Evolutionary conservation across 1,284 basidiomycete genomes (phyloP), one percentile per base, ranked within the genome.

Genomic region (Entoloma clypeatum): DNA sequence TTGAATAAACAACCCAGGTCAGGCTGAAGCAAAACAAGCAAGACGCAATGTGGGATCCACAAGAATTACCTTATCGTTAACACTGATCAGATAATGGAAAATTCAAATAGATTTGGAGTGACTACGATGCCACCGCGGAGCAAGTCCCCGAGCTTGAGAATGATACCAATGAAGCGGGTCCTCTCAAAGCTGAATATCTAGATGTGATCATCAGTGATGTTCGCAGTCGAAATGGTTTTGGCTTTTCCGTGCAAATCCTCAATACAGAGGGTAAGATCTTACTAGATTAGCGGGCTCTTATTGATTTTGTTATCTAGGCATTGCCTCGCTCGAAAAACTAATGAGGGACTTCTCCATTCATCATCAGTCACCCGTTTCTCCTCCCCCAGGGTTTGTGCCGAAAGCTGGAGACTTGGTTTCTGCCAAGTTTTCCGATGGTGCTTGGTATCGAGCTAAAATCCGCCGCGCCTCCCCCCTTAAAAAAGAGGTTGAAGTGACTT

Each of bases 391-490:
- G 37, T 94, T 92, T 58, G 67, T 71, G 3, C 94, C 92, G 2
- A 81, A 77, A 57, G 77, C 75, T 13, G 93, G 93, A 19, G 93
- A 97, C 47, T 72, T 96, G 16, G 90, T 98, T 13, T 91, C 91
- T 16, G 93, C 86, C 7, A 88, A 87, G 59, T 91, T 89, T 63
- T 87, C 84, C 14, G 92, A 96, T 62, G 86, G 89, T 17, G 76
- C 84, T 45, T 97, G 93, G 93, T 97, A 96, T 64, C 86, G 93
- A 42, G 93, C 93, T 29, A 87, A 82, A 66, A 83, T 96, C 49
- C 84, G 85, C 46, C 78, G 86, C 25, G 71, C 80, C 17, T 93
- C 87, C 24, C 79, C 83, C 3, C 57, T 90, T 36, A 94, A 92
- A 69, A 92, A 87, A 61, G 86, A 91, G 62, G 89, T 86, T 2